Conservation (phyloP, 1,284 basidiomycete genomes). For the Naganishia liquefaciens region DNA sequence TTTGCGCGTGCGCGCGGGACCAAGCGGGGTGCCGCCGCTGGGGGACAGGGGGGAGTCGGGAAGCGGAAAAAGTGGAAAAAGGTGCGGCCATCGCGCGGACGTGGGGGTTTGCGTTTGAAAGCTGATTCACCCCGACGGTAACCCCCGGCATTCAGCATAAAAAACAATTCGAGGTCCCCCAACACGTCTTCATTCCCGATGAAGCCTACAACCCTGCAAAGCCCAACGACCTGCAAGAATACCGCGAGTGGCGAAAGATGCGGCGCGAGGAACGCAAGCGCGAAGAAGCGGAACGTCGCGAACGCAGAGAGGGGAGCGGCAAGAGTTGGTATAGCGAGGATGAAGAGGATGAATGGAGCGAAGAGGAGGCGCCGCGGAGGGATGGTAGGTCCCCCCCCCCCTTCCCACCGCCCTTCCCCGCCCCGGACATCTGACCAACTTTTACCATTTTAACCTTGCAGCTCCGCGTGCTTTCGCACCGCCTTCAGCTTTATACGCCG, state of each 20-base stretch:
- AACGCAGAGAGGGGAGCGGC: slow-evolving; percentile 41
- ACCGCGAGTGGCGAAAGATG: slow-evolving; percentile 47
- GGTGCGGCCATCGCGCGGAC: slow-evolving; percentile 9
- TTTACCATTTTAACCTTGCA: slow-evolving; percentile 19
- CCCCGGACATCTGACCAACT: too few species aligned
- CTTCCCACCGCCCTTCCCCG: too few species aligned
- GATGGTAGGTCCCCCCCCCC: slow-evolving; percentile 44
- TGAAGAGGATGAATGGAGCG: slow-evolving; percentile 49
- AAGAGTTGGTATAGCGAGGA: slow-evolving; percentile 49
- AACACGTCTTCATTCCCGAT: slow-evolving; percentile 49
- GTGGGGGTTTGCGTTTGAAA: too few species aligned
- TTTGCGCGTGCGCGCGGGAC: slow-evolving; percentile 25
- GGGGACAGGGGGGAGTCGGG: slow-evolving; percentile 31
- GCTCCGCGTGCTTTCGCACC: slow-evolving; percentile 52
- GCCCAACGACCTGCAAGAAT: slow-evolving; percentile 53
- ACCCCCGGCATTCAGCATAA: slow-evolving; percentile 3
- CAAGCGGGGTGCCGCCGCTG: slow-evolving; percentile 34
- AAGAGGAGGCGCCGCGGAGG: slow-evolving; percentile 46
- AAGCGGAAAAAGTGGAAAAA: slow-evolving; percentile 41
- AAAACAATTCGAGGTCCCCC: slow-evolving; percentile 36
- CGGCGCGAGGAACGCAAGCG: slow-evolving; percentile 44
- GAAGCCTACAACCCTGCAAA: slow-evolving; percentile 52
- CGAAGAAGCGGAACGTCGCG: slow-evolving; percentile 37
- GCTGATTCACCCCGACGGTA: background rate
- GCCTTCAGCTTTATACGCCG: slow-evolving; percentile 38